Conservation (phyloP, 2,329 filamentous ascomycete genomes). For the Penicillium brevicompactum region DNA sequence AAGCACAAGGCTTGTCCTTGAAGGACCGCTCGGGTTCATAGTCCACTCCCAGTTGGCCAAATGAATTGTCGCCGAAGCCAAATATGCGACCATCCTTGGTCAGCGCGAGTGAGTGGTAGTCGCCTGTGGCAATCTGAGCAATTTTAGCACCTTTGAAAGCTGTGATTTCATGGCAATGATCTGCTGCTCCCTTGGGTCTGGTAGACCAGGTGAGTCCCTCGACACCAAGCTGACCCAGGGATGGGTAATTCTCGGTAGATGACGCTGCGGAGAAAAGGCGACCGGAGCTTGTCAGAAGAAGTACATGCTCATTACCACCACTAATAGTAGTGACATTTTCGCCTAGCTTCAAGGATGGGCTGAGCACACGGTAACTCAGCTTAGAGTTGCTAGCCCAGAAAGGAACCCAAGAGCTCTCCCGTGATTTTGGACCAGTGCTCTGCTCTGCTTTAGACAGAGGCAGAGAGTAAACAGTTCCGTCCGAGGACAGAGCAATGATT, state of each 20-base stretch:
- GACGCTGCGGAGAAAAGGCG: conserved; percentile 88
- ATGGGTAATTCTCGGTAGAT: conserved; percentile 75
- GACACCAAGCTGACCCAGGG: conserved; percentile 82
- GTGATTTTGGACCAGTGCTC: conserved; percentile 61
- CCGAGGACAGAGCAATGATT: conserved; percentile 74
- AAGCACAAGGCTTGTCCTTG: conserved; percentile 68
- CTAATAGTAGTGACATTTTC: conserved; percentile 76
- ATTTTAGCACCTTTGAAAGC: conserved; percentile 72
- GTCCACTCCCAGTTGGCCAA: conserved; percentile 88
- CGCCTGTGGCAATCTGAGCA: conserved; percentile 75
- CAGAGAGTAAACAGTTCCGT: conserved; percentile 81
- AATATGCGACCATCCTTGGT: conserved; percentile 78
- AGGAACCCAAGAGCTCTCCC: conserved; percentile 71
- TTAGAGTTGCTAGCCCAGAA: conserved; percentile 65
- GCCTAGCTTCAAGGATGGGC: conserved; percentile 66
- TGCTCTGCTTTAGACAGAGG: conserved; percentile 77
- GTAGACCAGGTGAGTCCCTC: conserved; percentile 79
- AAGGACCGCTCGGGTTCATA: conserved; percentile 62
- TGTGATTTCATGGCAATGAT: conserved; percentile 77
- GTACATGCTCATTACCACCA: conserved; percentile 80
- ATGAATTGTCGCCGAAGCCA: conserved; percentile 86
- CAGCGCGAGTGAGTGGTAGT: conserved; percentile 80
- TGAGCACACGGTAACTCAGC: conserved; percentile 73
- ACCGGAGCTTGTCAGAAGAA: conserved; percentile 81
- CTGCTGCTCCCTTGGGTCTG: conserved; percentile 74